Evolutionary conservation across 768 basidiomycete genomes (phyloP).

Genomic region (Pulveroboletus frians): DNA sequence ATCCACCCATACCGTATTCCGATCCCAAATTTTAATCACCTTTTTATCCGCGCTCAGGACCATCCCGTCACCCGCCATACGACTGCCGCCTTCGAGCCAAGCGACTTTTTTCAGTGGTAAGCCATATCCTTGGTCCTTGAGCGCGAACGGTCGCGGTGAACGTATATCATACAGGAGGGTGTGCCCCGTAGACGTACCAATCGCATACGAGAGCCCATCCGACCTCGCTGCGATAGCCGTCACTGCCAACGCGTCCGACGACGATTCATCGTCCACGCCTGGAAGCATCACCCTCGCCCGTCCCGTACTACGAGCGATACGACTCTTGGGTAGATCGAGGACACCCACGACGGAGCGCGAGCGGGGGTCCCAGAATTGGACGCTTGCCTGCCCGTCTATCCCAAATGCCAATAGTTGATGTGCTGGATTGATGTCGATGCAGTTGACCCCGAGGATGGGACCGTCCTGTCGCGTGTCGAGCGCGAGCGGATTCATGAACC

Average conservation of each 20-base stretch:
- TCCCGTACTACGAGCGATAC: slow-evolving; percentile 42
- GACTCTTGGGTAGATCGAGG: slow-evolving; percentile 52
- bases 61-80: slow-evolving; percentile 83
- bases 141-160: slow-evolving; percentile 71
- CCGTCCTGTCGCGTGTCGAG: slow-evolving; percentile 48
- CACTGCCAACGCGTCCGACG: slow-evolving; percentile 42
- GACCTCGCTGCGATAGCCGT: slow-evolving; percentile 81
- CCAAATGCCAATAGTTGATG: slow-evolving; percentile 91
- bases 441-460: slow-evolving; percentile 79
- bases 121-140: slow-evolving; percentile 97
- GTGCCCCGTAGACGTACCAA: slow-evolving; percentile 94
- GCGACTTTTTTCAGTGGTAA: slow-evolving; percentile 76
- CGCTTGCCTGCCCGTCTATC: slow-evolving; percentile 77
- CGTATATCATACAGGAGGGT: slow-evolving; percentile 93
- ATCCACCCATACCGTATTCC: slow-evolving; percentile 60
- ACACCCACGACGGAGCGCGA: slow-evolving; percentile 71
- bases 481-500: slow-evolving; percentile 79
- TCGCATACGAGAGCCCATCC: slow-evolving; percentile 90
- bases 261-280: slow-evolving; percentile 32
- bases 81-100: slow-evolving; percentile 86
- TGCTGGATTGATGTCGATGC: slow-evolving; percentile 86
- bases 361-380: slow-evolving; percentile 96
- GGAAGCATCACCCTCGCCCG: slow-evolving; percentile 27
- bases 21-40: slow-evolving; percentile 96
- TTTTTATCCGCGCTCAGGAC: slow-evolving; percentile 93